Evolutionary conservation across 495 filamentous ascomycete genomes (phyloP).

Genomic region (Xanthoparmelia taractica): DNA sequence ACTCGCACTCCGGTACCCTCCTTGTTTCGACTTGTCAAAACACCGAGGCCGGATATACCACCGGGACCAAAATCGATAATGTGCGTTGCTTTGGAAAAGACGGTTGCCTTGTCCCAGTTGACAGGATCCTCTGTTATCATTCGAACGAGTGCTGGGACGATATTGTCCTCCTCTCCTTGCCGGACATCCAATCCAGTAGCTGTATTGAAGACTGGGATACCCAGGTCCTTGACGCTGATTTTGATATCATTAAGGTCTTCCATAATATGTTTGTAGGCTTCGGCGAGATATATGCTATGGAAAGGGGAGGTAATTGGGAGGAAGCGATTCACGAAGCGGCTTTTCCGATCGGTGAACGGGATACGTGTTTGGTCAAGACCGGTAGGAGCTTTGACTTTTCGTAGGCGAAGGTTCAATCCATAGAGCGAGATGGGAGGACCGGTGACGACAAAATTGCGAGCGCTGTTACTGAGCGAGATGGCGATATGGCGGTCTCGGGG

Average conservation of each 20-base stretch:
- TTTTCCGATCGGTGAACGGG: constrained; percentile 88
- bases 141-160: constrained; percentile 76
- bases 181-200: constrained; percentile 76
- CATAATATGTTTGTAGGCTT: constrained; percentile 68
- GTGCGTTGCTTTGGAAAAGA: constrained; percentile 82
- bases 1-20: constrained; percentile 94
- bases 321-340: constrained; percentile 95
- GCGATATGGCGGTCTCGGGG: constrained; percentile 86
- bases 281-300: constrained; percentile 84
- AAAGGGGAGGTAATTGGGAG: constrained; percentile 96
- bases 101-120: constrained; percentile 88
- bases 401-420: constrained; percentile 84
- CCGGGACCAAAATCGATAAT: constrained; percentile 94
- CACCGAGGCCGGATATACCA: constrained; percentile 89
- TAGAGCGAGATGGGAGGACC: constrained; percentile 93
- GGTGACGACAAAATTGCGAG: constrained; percentile 92
- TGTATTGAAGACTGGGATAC: constrained; percentile 81
- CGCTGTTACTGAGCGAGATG: constrained; percentile 93
- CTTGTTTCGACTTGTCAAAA: constrained; percentile 97
- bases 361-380: constrained; percentile 93
- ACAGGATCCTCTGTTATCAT: constrained; percentile 91
- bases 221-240: constrained; percentile 59
- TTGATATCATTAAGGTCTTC: constrained; percentile 78
- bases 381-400: constrained; percentile 94
- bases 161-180: constrained; percentile 49